A percentile compares a stretch with the other conserved stretches of the same genome.
phyloP scores from a whole-genome alignment of 108 stramenopile genomes.

The Nannochloropsis granulata region DNA sequence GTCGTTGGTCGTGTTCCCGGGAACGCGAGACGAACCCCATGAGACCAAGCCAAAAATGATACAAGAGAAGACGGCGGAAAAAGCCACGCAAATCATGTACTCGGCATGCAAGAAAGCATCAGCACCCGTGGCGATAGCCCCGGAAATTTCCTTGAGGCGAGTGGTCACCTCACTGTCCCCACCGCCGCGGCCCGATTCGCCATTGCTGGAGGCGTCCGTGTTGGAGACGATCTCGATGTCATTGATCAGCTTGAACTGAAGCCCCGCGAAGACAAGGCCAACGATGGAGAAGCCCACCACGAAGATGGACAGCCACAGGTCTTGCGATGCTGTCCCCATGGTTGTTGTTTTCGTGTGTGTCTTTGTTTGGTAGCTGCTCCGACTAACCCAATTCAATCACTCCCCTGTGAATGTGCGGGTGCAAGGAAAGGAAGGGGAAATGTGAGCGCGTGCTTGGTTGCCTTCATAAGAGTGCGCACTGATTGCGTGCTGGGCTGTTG shows the following conservation, averaged over 20 bases:
- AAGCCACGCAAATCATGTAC: constrained; percentile 81
- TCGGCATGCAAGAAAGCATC: constrained; percentile 83
- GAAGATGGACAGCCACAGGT: neutral
- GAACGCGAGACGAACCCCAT: constrained; percentile 44
- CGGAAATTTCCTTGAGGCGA: constrained; percentile 71
- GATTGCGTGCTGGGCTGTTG: too few species aligned
- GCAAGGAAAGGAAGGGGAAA: too few species aligned
- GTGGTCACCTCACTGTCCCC: constrained; percentile 45
- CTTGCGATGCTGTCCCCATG: neutral
- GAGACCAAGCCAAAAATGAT: constrained; percentile 67
- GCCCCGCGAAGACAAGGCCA: constrained; percentile 21
- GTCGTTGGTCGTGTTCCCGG: neutral
- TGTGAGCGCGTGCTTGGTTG: too few species aligned
- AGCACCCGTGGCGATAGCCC: constrained; percentile 85
- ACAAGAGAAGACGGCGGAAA: constrained; percentile 59
- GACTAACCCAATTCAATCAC: too few species aligned
- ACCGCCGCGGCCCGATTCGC: constrained; percentile 33
- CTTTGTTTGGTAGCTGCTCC: too few species aligned
- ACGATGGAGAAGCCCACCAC: constrained; percentile 11
- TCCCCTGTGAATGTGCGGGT: too few species aligned
- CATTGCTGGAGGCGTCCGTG: constrained; percentile 38
- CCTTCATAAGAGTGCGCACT: too few species aligned
- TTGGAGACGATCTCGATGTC: constrained; percentile 54
- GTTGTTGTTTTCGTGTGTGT: neutral
- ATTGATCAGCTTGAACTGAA: constrained; percentile 53